A percentile compares a stretch with the other conserved stretches of the same genome.
These are phyloP conservation scores for Seiridium unicorne DNA, from an alignment of 2,329 filamentous ascomycete species.

Conservation along the genomic window DNA sequence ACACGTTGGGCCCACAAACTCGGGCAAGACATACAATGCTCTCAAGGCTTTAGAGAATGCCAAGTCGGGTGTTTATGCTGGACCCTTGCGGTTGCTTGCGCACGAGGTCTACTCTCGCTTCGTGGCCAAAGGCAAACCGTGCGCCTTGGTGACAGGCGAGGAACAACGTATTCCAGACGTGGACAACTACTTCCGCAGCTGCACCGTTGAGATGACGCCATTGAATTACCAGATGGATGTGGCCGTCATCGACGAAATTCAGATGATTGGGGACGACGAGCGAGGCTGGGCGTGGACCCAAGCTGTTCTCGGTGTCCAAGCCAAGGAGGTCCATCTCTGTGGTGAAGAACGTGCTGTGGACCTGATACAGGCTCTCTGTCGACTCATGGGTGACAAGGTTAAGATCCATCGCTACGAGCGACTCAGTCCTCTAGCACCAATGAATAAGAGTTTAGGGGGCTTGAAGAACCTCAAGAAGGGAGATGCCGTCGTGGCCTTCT, in stretches of 20 bases:
- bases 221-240: conserved; percentile 68
- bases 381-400: conserved; percentile 77
- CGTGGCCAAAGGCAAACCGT: conserved; percentile 71
- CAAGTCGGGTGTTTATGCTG: conserved; percentile 80
- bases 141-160: conserved; percentile 86
- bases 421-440: conserved; percentile 72
- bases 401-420: conserved; percentile 81
- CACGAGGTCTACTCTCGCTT: conserved; percentile 95
- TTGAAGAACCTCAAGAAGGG: conserved; percentile 75
- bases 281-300: conserved; percentile 95
- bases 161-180: conserved; percentile 70
- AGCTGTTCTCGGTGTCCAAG: conserved; percentile 82
- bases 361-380: conserved; percentile 74
- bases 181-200: conserved; percentile 67
- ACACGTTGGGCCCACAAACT: conserved; percentile 96
- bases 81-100: conserved; percentile 82
- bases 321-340: conserved; percentile 88
- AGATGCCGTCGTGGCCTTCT: conserved; percentile 88
- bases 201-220: conserved; percentile 87
- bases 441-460: conserved; percentile 59
- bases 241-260: conserved; percentile 96
- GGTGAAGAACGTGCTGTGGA: conserved; percentile 83
- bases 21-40: conserved; percentile 95
- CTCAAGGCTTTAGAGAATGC: conserved; percentile 79
- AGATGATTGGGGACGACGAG: conserved; percentile 82